Percentiles rank a stretch among this genome's conserved stretches.
Conservation (phyloP, 129 eudicot genomes). For the Chrysanthemum makinoi region DNA sequence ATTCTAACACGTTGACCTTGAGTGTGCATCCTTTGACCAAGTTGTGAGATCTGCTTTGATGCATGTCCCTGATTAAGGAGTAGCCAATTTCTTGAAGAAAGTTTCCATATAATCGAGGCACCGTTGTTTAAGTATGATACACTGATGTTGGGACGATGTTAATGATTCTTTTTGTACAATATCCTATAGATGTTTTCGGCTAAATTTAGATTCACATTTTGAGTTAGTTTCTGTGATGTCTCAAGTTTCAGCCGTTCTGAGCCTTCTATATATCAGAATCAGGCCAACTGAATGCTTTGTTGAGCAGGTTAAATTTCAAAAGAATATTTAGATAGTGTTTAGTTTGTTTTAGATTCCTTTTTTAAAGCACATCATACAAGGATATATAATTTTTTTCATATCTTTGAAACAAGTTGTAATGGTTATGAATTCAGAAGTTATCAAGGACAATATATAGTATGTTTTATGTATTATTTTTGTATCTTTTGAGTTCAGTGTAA, state of each 20-base stretch:
- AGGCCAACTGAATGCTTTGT: no score
- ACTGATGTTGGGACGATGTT: conserved; percentile 21
- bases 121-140: conserved; percentile 10
- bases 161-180: conserved; percentile 33
- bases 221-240: neutral
- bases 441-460: no score
- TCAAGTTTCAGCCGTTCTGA: neutral
- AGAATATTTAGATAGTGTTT: neutral
- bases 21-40: conserved; percentile 19
- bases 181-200: conserved; percentile 21
- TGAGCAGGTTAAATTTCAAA: no score
- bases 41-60: conserved; percentile 14
- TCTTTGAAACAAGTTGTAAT: no score
- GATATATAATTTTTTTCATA: no score
- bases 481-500: no score
- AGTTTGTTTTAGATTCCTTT: neutral
- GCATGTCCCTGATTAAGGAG: conserved; percentile 6
- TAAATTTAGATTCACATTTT: conserved; percentile 17
- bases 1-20: conserved; percentile 26
- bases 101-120: conserved; percentile 17
- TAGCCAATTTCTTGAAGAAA: conserved; percentile 4
- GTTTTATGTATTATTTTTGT: no score
- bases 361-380: no score
- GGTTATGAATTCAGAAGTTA: no score
- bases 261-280: no score